Evolutionary conservation across 768 basidiomycete species (phyloP).

Genomic region (Crassisporium funariophilum): DNA sequence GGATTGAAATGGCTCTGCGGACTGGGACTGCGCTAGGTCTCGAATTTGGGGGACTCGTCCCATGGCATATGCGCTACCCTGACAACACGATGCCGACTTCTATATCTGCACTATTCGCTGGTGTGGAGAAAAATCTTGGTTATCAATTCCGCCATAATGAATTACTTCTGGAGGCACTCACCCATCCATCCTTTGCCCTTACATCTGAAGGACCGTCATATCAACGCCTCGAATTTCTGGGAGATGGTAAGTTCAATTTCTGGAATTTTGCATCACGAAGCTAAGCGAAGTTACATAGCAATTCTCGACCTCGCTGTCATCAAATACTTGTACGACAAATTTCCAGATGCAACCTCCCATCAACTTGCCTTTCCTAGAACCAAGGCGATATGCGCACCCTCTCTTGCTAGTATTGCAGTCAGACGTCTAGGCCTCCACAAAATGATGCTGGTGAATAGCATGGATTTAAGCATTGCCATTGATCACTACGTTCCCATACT

Average conservation of each 20-base stretch:
- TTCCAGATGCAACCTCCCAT: conserved; percentile 71
- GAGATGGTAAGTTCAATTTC: conserved; percentile 65
- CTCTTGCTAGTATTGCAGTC: conserved; percentile 71
- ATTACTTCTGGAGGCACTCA: conserved; percentile 77
- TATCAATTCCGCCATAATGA: conserved; percentile 69
- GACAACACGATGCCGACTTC: conserved; percentile 31
- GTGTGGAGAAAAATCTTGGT: conserved; percentile 64
- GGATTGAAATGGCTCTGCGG: conserved; percentile 66
- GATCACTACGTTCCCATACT: conserved; percentile 61
- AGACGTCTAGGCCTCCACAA: conserved; percentile 68
- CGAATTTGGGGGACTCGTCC: conserved; percentile 68
- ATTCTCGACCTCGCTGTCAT: conserved; percentile 73
- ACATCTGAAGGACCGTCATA: conserved; percentile 58
- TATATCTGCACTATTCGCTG: conserved; percentile 49
- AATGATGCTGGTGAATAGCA: conserved; percentile 66
- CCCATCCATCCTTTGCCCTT: conserved; percentile 75
- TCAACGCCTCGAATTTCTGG: conserved; percentile 86
- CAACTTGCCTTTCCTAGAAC: conserved; percentile 73
- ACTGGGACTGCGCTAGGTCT: conserved; percentile 68
- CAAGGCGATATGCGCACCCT: conserved; percentile 72
- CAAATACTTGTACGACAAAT: conserved; percentile 69
- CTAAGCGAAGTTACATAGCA: conserved; percentile 41
- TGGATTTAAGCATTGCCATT: conserved; percentile 69
- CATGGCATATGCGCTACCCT: conserved; percentile 66
- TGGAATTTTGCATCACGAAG: conserved; percentile 5